Evolutionary conservation across 306 rosid species (phyloP), one percentile per base, ranked within the genome.

Genomic region (Lablab purpureus): DNA sequence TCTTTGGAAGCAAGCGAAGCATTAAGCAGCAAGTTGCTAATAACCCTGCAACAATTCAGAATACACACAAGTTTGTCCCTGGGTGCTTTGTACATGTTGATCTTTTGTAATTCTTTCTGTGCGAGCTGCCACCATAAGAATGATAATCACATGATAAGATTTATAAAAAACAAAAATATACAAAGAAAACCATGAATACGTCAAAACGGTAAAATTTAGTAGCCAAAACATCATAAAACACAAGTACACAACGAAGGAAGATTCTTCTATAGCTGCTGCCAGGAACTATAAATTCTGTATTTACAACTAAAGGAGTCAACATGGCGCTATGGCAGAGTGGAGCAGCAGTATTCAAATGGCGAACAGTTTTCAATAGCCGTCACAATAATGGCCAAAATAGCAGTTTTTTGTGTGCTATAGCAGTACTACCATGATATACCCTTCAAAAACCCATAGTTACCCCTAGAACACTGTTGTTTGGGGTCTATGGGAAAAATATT

Each of bases 71-170:
- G 94, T 87, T 96, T 96, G 86, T 96, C 99, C 76, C 99, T 90
- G 52, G 99, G 99, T 72, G 98, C 98, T 91, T 93, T 96, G 90
- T 87, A 87, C 97, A 93, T 93, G 83, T 96, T 96, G 85, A 96
- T 96, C 91, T 93, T 96, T 81, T 91, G 96, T 75, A 93, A 83
- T 68, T 93, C 99, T 86, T 96, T 93, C 84, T 96, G 99, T 60
- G 99, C 99, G 69, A 96, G 99, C 99, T 96, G 90, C 85, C 87
- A 71, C 12, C 55, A 73, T 37, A 68, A 79, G 70, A 68, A 79
- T 47, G 27, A 77, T 66, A 46, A 51, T n/a, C 76, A 71, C 27
- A 50, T 82, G 75, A 83, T 82, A 77, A 83, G 83, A 78, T 73
- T 55, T 60, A 46, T 54, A 60, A 51, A 51, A 66, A 13, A 63